Evolutionary conservation across 2,329 filamentous ascomycete species (phyloP), one percentile per base, ranked within the genome.

Genomic region (Exophiala aquamarina): DNA sequence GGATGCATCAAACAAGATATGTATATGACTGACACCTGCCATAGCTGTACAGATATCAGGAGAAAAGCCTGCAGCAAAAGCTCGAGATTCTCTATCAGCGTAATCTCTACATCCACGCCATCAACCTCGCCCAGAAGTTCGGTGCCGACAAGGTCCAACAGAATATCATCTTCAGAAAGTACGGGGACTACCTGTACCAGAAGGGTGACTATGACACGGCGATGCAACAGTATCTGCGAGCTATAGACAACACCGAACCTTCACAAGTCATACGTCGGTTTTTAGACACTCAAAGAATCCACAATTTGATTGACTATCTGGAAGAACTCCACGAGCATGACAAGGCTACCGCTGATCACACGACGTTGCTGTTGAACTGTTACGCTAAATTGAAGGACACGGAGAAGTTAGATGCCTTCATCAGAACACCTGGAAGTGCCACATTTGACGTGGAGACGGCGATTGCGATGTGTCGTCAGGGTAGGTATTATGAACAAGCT

Each of bases 341-440:
- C 61, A 92, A 86, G 63, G 94, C 93, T 0, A 96, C 92, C 2
- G 86, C 90, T 2, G 93, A 98, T 57, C 93, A 98, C 60, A 98
- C 93, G 0, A 98, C 93, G 0, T 73, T 98, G 9, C 76, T 98
- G 1, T 73, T 98, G 34, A 98, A 98, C 65, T 98, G 93, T 69
- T 98, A 98, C 64, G 93, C 93, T 1, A 98, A 98, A 64, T 73
- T 97, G 13, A 98, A 98, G 66, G 93, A 98, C 64, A 92, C 95
- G 4, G 87, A 90, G 47, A 98, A 98, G 70, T 76, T 98, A 5
- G 92, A 98, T 63, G 86, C 87, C 18, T 98, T 98, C 58, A 98
- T 98, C 70, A 95, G 95, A 64, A 91, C 90, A 20, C 91, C 92
- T 0, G 90, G 88, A 2, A 91, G 96, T 59, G 78, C 96, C 33